Conservation (phyloP, 306 rosid genomes). For the Alnus glutinosa region DNA sequence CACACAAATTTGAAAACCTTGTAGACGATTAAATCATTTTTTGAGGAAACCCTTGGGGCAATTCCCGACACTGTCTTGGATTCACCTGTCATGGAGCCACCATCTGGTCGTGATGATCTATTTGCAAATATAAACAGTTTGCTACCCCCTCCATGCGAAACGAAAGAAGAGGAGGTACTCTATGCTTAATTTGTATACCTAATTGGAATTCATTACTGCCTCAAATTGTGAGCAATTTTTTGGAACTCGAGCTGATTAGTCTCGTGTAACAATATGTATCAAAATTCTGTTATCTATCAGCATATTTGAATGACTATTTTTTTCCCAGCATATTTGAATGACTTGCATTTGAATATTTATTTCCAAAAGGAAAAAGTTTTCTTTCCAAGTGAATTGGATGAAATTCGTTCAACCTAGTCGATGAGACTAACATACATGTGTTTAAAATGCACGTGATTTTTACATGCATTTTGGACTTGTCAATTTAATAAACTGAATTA, state of each 20-base stretch:
- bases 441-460: no score
- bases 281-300: background rate
- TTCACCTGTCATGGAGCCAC: constrained; percentile 51
- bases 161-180: constrained; percentile 39
- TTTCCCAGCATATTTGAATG: background rate
- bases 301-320: background rate
- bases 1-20: constrained; percentile 27
- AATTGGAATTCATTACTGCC: background rate
- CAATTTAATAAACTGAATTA: no score
- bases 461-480: no score
- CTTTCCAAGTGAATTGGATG: no score
- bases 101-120: constrained; percentile 52
- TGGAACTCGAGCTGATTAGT: constrained; percentile 10
- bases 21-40: constrained; percentile 80
- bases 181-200: constrained; percentile 45
- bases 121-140: constrained; percentile 54
- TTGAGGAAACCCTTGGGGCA: constrained; percentile 81
- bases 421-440: no score
- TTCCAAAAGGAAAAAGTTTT: background rate
- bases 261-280: constrained; percentile 17
- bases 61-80: constrained; percentile 84
- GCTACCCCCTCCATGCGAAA: constrained; percentile 67
- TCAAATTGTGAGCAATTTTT: constrained; percentile 15
- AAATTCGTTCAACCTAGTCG: no score
- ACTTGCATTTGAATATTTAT: background rate